Evolutionary conservation across 306 rosid genomes (phyloP), one percentile per base, ranked within the genome.

Genomic region (Crotalaria pallida): DNA sequence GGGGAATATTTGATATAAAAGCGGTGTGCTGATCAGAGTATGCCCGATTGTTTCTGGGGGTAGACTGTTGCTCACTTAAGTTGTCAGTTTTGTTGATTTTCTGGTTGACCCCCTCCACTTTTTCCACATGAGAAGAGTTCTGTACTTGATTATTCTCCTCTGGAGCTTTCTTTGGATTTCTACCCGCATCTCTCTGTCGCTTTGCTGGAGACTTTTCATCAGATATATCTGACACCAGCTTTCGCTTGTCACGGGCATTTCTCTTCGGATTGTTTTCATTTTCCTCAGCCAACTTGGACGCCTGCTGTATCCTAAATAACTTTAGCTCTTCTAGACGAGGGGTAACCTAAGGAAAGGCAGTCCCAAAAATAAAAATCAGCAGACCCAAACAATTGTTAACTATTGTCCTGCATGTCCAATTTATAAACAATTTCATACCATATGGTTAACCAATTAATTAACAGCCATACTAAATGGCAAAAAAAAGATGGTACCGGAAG

Each of bases 21-120:
- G 84, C 95, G 67, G 99, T 91, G 81, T 96, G 89, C 77, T 91
- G 92, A 72, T 94, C 97, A 58, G 88, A 72, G 63, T 71, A 94
- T 72, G 77, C 84, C 77, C 77, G 77, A 50, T 59, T 73, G 80
- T 82, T 85, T 64, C 75, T 87, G 1, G 58, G 81, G 68, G 62
- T 33, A 57, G 77, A 65, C 71, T 58, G 84, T 49, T 81, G 79
- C 65, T 70, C 82, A 58, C 73, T 86, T 76, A n/a, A 65, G 79
- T 12, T 59, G 19, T 81, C 82, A 63, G 69, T 66, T 69, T 76
- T 67, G n/a, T 76, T 75, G 72, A 40, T 79, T 59, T 55, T 75
- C 67, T 65, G 72, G 49, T 66, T 81, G 78, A 19, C 55, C 63
- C 76, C 86, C 62, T 79, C 87, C 73, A 34, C 72, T 43, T 70